Evolutionary conservation across 1,139 yeast genomes (phyloP).

Genomic region (Candida sp.): DNA sequence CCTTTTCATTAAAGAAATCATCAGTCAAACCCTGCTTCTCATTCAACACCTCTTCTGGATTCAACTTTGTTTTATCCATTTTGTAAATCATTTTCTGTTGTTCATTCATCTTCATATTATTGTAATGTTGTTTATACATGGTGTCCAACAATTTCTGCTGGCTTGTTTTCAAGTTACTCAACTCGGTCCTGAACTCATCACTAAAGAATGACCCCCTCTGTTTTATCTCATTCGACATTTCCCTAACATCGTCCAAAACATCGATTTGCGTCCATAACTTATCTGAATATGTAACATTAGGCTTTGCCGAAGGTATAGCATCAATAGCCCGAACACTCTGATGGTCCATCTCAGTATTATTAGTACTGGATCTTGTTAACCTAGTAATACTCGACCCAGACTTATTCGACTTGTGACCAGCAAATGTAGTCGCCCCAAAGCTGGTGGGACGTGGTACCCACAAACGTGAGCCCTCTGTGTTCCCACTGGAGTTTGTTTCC

Average conservation of each 20-base stretch:
- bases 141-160: slow-evolving; percentile 60
- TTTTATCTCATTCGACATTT: slow-evolving; percentile 56
- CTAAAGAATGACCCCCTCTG: slow-evolving; percentile 61
- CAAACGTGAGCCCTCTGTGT: not conserved
- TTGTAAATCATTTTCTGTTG: slow-evolving; percentile 23
- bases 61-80: slow-evolving; percentile 6
- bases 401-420: slow-evolving; percentile 6
- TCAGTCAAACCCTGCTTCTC: slow-evolving; percentile 13
- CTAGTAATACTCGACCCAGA: slow-evolving; percentile 15
- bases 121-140: slow-evolving; percentile 43
- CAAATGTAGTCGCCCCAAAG: not conserved
- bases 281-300: slow-evolving; percentile 62
- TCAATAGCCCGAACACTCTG: slow-evolving; percentile 39
- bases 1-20: slow-evolving; percentile 15
- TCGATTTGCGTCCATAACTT: slow-evolving; percentile 87
- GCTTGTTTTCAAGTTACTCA: slow-evolving; percentile 52
- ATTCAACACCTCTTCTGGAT: slow-evolving; percentile 1
- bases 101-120: slow-evolving; percentile 12
- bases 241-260: slow-evolving; percentile 75
- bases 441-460: not conserved
- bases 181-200: slow-evolving; percentile 52
- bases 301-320: slow-evolving; percentile 44
- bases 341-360: slow-evolving; percentile 18
- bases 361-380: slow-evolving; percentile 26
- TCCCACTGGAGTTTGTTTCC: not conserved